A percentile compares a stretch with the other conserved stretches of the same genome.
These are phyloP conservation scores for Bryum argenteum DNA, from an alignment of 225 moss, liverwort and hornwort genomes.

Conservation along the genomic window DNA sequence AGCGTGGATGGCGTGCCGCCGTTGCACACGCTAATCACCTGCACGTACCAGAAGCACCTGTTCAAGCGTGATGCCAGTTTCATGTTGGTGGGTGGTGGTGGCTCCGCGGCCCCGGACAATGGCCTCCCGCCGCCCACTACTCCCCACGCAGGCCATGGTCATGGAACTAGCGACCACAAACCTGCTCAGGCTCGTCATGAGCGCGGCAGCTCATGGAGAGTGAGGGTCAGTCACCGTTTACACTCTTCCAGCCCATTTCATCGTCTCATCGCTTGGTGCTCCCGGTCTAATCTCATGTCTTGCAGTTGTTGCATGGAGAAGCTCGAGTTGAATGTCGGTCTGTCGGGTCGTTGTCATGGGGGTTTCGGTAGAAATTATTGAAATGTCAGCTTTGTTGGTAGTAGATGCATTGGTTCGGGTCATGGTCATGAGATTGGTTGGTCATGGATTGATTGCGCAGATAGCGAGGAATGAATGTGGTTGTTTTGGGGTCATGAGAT, in stretches of 20 bases:
- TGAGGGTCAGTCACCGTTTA: slow-evolving; percentile 29
- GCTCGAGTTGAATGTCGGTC: slow-evolving; percentile 18
- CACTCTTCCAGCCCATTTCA: slow-evolving; percentile 1
- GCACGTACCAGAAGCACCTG: slow-evolving; percentile 59
- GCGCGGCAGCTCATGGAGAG: slow-evolving; percentile 43
- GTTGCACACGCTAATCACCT: slow-evolving; percentile 57
- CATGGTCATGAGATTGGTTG: slow-evolving; percentile 36
- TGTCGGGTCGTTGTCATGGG: slow-evolving; percentile 32
- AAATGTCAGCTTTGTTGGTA: slow-evolving; percentile 29
- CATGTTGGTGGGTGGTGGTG: slow-evolving; percentile 2
- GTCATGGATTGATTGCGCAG: slow-evolving; percentile 48
- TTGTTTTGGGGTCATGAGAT: slow-evolving; percentile 36
- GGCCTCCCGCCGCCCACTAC: slow-evolving; percentile 8
- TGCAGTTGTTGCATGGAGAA: slow-evolving; percentile 40
- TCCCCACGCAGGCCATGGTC: neutral
- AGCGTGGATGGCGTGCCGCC: slow-evolving; percentile 41
- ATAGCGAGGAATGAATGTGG: neutral
- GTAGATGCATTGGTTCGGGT: slow-evolving; percentile 34
- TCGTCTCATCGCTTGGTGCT: neutral
- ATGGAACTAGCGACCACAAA: slow-evolving; percentile 37
- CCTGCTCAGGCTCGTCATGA: slow-evolving; percentile 50
- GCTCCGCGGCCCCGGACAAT: neutral
- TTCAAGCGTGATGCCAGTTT: slow-evolving; percentile 42
- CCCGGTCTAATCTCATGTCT: slow-evolving; percentile 21
- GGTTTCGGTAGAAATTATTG: neutral